These are phyloP conservation scores for Boletellus ananiceps DNA, from an alignment of 768 basidiomycete species.

Conservation along the genomic window DNA sequence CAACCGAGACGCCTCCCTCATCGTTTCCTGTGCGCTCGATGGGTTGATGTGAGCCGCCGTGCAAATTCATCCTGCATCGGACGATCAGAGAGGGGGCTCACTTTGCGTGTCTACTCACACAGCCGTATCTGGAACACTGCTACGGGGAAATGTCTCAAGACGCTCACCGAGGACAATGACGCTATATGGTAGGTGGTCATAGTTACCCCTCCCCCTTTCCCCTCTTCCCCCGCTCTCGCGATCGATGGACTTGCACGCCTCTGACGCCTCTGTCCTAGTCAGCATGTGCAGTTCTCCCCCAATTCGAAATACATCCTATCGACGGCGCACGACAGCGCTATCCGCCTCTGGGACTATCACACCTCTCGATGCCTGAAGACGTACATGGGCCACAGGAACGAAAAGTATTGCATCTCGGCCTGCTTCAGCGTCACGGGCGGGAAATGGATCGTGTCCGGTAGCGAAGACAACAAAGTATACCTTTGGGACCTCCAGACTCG, in stretches of 20 bases:
- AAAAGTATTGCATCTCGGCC: constrained; percentile 79
- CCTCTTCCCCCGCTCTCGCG: too few species aligned
- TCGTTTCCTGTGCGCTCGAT: constrained; percentile 89
- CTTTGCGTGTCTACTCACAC: not conserved
- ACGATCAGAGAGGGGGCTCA: not conserved
- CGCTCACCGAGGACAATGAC: constrained; percentile 84
- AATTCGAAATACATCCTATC: constrained; percentile 94
- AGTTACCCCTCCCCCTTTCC: not conserved
- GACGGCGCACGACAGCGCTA: constrained; percentile 87
- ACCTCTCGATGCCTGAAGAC: constrained; percentile 88
- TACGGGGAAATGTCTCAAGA: constrained; percentile 94
- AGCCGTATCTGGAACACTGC: constrained; percentile 96
- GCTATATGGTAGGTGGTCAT: constrained; percentile 70
- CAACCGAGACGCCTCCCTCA: constrained; percentile 85
- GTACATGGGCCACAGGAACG: constrained; percentile 77
- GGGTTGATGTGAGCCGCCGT: constrained; percentile 75
- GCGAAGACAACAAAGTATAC: constrained; percentile 85
- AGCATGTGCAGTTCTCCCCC: constrained; percentile 91
- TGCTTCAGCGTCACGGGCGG: constrained; percentile 83
- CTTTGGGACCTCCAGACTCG: constrained; percentile 89
- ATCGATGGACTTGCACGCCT: not conserved
- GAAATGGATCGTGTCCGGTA: constrained; percentile 88
- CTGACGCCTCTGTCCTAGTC: constrained; percentile 39
- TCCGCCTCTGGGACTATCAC: constrained; percentile 95
- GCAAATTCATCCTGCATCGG: not conserved